These are phyloP conservation scores for Rhododendron ferrugineum DNA, from an alignment of 148 eudicot genomes.

Conservation along the genomic window DNA sequence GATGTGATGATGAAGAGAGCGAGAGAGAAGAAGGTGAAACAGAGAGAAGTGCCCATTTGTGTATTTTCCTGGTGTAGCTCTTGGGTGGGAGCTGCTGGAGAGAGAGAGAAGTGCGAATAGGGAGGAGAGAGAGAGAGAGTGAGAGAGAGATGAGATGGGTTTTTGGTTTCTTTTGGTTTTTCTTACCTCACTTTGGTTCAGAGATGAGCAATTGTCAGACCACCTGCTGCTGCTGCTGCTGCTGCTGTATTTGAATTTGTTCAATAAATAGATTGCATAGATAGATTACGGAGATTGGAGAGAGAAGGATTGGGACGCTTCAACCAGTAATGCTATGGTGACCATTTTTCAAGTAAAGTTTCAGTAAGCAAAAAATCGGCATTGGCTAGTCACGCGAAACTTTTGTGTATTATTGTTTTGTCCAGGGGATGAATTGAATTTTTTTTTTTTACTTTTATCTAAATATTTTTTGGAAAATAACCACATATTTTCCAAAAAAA, in stretches of 20 bases:
- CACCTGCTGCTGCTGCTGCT: not conserved
- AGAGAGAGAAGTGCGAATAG: not conserved
- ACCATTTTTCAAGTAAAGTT: too few relatives aligned
- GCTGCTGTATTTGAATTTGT: constrained; percentile 4
- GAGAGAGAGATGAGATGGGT: not conserved
- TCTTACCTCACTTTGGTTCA: not conserved
- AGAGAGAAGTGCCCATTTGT: not conserved
- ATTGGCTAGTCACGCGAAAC: too few relatives aligned
- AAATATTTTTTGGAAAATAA: too few relatives aligned
- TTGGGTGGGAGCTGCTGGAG: not conserved
- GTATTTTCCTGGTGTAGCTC: not conserved
- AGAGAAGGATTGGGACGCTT: too few relatives aligned
- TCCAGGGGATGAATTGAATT: fast-evolving
- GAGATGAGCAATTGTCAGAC: constrained; percentile 29
- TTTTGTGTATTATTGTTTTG: too few relatives aligned
- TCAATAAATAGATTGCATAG: not conserved
- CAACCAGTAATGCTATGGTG: too few relatives aligned
- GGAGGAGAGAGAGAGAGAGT: not conserved
- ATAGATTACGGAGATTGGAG: not conserved
- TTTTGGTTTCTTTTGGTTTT: not conserved
- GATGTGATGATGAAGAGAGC: constrained; percentile 5
- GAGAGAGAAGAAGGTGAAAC: not conserved
- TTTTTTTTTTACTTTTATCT: too few relatives aligned
- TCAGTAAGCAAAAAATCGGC: too few relatives aligned
- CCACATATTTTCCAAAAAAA: too few relatives aligned